phyloP scores from a whole-genome alignment of 2,329 filamentous ascomycete genomes.

The Lachnellula occidentalis region DNA sequence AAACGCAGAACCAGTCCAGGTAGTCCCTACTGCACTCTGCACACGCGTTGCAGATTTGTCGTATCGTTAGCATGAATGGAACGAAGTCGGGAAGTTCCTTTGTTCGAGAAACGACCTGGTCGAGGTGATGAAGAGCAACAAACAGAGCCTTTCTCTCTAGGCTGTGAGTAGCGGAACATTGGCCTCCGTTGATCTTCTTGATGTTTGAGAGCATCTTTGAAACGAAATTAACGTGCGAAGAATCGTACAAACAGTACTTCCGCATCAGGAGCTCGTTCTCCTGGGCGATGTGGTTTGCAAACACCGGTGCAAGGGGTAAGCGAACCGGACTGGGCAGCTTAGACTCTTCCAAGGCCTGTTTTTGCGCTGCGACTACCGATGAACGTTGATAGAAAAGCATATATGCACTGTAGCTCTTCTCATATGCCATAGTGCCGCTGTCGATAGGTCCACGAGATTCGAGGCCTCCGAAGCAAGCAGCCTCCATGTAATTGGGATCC shows the following conservation, averaged over 20 bases:
- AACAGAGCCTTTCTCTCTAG: constrained; percentile 47
- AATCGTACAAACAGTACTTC: constrained; percentile 75
- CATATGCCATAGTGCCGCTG: constrained; percentile 42
- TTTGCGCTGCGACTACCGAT: constrained; percentile 53
- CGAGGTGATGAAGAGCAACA: constrained; percentile 59
- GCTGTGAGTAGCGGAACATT: constrained; percentile 45
- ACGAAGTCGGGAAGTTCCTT: constrained; percentile 63
- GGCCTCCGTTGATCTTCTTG: constrained; percentile 41
- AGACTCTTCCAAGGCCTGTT: constrained; percentile 39
- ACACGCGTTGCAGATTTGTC: constrained; percentile 44
- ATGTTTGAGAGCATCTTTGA: constrained; percentile 54
- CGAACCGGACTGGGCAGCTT: constrained; percentile 38
- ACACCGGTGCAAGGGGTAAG: constrained; percentile 41
- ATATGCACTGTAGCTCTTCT: constrained; percentile 83
- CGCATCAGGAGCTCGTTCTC: constrained; percentile 72
- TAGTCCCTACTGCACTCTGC: constrained; percentile 52
- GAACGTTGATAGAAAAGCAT: constrained; percentile 96
- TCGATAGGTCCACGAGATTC: constrained; percentile 49
- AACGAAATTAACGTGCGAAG: constrained; percentile 63
- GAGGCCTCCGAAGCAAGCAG: constrained; percentile 72
- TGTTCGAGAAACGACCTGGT: constrained; percentile 67
- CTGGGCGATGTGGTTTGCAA: constrained; percentile 53
- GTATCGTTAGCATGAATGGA: constrained; percentile 47
- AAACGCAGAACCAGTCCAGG: constrained; percentile 54
- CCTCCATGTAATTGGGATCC: constrained; percentile 67